Percentiles rank a stretch among this genome's conserved stretches.
phyloP scores from a whole-genome alignment of 2,329 filamentous ascomycete species.

The Mycosphaerella arachidis region DNA sequence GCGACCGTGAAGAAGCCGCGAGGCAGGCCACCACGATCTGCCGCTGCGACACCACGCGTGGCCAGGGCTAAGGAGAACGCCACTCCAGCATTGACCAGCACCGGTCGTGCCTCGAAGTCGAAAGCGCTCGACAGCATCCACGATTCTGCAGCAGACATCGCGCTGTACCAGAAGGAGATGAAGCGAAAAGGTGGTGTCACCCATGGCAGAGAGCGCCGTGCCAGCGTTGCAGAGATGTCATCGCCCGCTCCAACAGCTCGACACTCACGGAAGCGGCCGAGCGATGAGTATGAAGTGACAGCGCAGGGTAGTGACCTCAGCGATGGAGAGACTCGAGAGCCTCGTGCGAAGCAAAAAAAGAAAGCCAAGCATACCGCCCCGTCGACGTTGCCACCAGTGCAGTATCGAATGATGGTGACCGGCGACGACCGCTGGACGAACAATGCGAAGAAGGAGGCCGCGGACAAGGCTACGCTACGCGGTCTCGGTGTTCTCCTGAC shows the following conservation, averaged over 20 bases:
- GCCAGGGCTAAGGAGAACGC: constrained; percentile 70
- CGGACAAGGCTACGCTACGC: constrained; percentile 77
- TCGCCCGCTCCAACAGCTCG: constrained; percentile 23
- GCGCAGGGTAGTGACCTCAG: constrained; percentile 43
- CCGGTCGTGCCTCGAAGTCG: constrained; percentile 76
- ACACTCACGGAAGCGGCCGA: constrained; percentile 33
- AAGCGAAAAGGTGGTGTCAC: constrained; percentile 69
- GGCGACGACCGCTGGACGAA: constrained; percentile 79
- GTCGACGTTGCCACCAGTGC: constrained; percentile 57
- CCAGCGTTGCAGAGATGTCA: constrained; percentile 41
- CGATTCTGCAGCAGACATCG: constrained; percentile 64
- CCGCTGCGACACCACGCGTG: constrained; percentile 27
- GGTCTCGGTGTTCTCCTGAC: constrained; percentile 81
- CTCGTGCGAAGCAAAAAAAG: constrained; percentile 44
- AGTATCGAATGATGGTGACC: constrained; percentile 75
- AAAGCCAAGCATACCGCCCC: constrained; percentile 43
- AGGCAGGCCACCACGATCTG: constrained; percentile 19
- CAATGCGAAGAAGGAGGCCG: constrained; percentile 67
- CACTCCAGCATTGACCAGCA: constrained; percentile 70
- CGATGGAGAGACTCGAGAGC: constrained; percentile 42
- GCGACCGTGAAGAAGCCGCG: constrained; percentile 26
- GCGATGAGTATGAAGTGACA: constrained; percentile 39
- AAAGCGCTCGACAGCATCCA: constrained; percentile 61
- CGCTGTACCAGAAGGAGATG: constrained; percentile 86
- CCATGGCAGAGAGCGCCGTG: constrained; percentile 50